Evolutionary conservation across 2,329 filamentous ascomycete genomes (phyloP), one percentile per base, ranked within the genome.

Genomic region (Fusarium subtropicale): DNA sequence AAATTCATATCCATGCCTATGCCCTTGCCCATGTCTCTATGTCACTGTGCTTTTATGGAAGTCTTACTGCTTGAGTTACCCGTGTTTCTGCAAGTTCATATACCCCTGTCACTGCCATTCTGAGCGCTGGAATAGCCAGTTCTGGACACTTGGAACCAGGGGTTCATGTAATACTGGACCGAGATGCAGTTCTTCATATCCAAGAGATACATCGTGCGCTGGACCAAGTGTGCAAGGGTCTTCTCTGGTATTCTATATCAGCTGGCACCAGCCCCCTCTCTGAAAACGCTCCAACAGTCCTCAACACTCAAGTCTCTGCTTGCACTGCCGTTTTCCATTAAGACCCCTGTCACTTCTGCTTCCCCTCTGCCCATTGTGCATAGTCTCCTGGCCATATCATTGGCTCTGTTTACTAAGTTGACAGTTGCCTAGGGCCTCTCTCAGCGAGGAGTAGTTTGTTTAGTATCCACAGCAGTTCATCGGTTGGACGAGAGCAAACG

Each of bases 241-340:
- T 30, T 26, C 30, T 9, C 20, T 30, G 34, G 34, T 9, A 16
- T 36, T 42, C 62, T 67, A 67, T 67, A 67, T 67, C 46, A 67
- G 47, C 45, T 20, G 36, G 36, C 18, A 22, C 33, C 26, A 12
- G 11, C 62, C 64, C 64, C 18, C 51, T 33, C 31, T 28, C 28
- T 30, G 15, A 15, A 38, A 51, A 11, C 18, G 26, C 41, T 16
- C 28, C 42, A 36, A 61, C 26, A 33, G 18, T 16, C 18, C 6
- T 22, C 31, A 48, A 28, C 18, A 30, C 15, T 45, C 51, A 56
- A 58, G 51, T 48, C 54, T 58, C n/a, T 5, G 39, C 33, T 28
- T 28, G 24, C 16, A 38, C 28, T 30, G 7, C 9, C 33, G 11
- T 10, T 16, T 34, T 16, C 16, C 5, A 50, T 13, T 20, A 18